Evolutionary conservation across 148 eudicot species (phyloP), one percentile per base, ranked within the genome.

Genomic region (Vaccinium macrocarpon): DNA sequence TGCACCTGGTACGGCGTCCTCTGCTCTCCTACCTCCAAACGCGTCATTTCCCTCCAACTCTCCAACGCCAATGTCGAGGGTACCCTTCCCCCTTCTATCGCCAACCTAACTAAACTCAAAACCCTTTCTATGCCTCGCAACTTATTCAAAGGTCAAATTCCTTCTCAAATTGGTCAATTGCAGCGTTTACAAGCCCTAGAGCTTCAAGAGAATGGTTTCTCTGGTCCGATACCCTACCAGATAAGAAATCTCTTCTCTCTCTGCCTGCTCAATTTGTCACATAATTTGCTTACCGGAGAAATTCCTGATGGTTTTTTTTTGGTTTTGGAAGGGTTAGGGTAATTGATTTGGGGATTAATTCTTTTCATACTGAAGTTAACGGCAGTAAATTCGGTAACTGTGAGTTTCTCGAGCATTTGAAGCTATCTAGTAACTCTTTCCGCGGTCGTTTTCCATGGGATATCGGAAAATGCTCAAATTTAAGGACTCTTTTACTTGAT

Each of bases 401-500:
- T 87, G 76, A 82, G 82, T 84, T 59, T 77, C 84, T 91, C 18
- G 56, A 56, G 4, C 85, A 87, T 84, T 88, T 91, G 83, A 89
- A 91, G 89, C 83, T 89, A 50, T 88, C 90, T 8, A 89, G 87
- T 85, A 91, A 91, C 82, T 82, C 86, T 46, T 80, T 91, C 4
- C 79, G 84, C 18, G 87, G 90, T 8, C 49, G 73, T 70, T 82
- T 91, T 57, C 90, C 89, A 21, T 50, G 42, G 50, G 81, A 81
- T 42, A 88, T 89, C 23, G 92, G 86, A 0, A 87, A 78, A 46
- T 90, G 92, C 79, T 50, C 79, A 4, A 91, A 88, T 68, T 87
- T 92, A 77, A 85, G 93, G 84, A 88, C 91, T 7, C 88, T 92
- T 84, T 87, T 90, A 84, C 85, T 92, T 25, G 92, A 91, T 81